Evolutionary conservation across 177 flowering plant species (phyloP).

Genomic region (Tripterygium wilfordii): DNA sequence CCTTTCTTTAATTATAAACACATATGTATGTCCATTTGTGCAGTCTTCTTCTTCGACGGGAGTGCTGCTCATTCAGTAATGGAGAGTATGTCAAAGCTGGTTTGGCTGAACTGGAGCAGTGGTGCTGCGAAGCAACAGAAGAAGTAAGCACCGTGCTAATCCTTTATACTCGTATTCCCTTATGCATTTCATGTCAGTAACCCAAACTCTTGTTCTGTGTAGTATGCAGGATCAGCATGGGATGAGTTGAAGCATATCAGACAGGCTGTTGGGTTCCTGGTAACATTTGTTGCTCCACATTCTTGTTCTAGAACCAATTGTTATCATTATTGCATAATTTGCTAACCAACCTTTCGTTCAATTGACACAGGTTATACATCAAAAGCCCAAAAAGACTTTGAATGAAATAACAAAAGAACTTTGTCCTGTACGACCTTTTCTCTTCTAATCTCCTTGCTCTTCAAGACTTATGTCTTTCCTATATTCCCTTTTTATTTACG

Average conservation of each 20-base stretch:
- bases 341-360: background rate
- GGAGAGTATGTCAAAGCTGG: conserved; percentile 81
- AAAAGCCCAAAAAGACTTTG: conserved; percentile 67
- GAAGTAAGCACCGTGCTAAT: too few relatives aligned
- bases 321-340: too few relatives aligned
- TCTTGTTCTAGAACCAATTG: background rate
- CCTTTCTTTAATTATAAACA: too few relatives aligned
- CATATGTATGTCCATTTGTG: conserved; percentile 4
- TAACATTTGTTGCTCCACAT: background rate
- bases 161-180: too few relatives aligned
- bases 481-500: background rate
- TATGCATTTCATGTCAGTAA: too few relatives aligned
- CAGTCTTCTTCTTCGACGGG: conserved; percentile 75
- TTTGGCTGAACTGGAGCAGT: conserved; percentile 61
- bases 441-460: too few relatives aligned
- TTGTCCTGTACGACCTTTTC: conserved; percentile 46
- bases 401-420: conserved; percentile 64
- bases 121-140: conserved; percentile 66
- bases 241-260: conserved; percentile 73
- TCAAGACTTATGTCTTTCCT: background rate
- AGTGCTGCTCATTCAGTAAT: conserved; percentile 79
- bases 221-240: conserved; percentile 78
- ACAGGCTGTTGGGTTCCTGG: conserved; percentile 83
- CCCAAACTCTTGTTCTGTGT: too few relatives aligned
- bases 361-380: conserved; percentile 61